These are phyloP conservation scores for Mycena maculata DNA, from an alignment of 768 basidiomycete genomes.

Conservation along the genomic window DNA sequence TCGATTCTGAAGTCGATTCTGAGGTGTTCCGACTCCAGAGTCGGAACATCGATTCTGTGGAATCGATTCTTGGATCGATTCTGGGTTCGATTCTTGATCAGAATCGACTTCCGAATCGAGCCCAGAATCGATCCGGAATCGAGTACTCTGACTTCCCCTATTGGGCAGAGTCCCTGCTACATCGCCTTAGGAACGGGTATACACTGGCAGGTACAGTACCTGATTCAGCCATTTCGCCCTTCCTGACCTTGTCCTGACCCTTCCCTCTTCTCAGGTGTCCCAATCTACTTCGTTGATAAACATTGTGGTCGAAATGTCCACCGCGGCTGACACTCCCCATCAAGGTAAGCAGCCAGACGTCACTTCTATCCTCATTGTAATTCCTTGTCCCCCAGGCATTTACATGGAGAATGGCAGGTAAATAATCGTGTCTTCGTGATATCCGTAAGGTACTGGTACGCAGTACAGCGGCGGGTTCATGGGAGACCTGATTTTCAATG, in stretches of 20 bases:
- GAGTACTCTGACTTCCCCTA: too few species aligned
- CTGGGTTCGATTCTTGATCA: too few species aligned
- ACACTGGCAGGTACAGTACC: conserved; percentile 93
- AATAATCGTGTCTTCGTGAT: conserved; percentile 24
- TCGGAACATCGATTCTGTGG: too few species aligned
- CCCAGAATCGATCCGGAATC: too few species aligned
- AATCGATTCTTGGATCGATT: too few species aligned
- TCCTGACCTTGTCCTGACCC: too few species aligned
- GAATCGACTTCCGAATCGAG: too few species aligned
- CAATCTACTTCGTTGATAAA: conserved; percentile 82
- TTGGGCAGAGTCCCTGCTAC: conserved; percentile 56
- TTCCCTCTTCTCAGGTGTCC: too few species aligned
- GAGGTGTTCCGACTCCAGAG: too few species aligned
- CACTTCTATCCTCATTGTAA: conserved; percentile 34
- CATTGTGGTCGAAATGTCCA: conserved; percentile 77
- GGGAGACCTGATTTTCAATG: conserved; percentile 65
- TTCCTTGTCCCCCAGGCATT: conserved; percentile 52
- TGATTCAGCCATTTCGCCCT: too few species aligned
- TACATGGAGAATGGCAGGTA: conserved; percentile 85
- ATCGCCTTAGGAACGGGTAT: conserved; percentile 70
- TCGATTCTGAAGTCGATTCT: too few species aligned
- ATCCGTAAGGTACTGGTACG: background rate
- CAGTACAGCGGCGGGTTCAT: conserved; percentile 70
- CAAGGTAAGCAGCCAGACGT: conserved; percentile 59
- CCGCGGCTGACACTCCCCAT: conserved; percentile 69